Conservation (phyloP, 2,329 filamentous ascomycete genomes). For the Exutisphaerella laricina region DNA sequence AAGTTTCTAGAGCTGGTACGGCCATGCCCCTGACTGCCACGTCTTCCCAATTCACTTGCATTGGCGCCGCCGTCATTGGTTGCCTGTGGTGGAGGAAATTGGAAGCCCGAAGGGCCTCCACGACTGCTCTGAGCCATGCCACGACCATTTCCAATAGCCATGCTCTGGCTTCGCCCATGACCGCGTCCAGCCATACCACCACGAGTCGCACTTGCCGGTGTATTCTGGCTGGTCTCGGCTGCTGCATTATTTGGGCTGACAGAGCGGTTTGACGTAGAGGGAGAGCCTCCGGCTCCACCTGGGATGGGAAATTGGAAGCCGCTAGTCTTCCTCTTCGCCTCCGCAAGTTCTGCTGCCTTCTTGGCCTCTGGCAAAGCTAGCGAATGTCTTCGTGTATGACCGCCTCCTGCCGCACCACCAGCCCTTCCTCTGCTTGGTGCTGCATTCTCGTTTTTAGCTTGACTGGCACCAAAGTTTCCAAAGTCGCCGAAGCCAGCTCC, state of each 20-base stretch:
- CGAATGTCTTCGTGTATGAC: slow-evolving; percentile 91
- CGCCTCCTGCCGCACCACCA: slow-evolving; percentile 60
- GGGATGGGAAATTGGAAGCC: slow-evolving; percentile 92
- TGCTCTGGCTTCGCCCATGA: slow-evolving; percentile 77
- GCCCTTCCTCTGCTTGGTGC: slow-evolving; percentile 65
- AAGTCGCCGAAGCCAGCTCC: slow-evolving; percentile 75
- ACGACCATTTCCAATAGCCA: slow-evolving; percentile 67
- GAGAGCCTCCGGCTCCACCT: slow-evolving; percentile 51
- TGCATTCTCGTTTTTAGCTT: slow-evolving; percentile 57
- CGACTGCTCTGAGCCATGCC: slow-evolving; percentile 54
- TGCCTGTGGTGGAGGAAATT: slow-evolving; percentile 51
- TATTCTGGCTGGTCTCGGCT: slow-evolving; percentile 16
- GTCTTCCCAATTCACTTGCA: slow-evolving; percentile 63
- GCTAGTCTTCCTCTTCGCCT: slow-evolving; percentile 91
- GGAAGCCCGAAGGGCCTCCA: slow-evolving; percentile 63
- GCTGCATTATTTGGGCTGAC: slow-evolving; percentile 49
- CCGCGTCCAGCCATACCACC: slow-evolving; percentile 39
- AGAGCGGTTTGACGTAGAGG: slow-evolving; percentile 47
- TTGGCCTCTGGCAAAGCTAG: slow-evolving; percentile 92
- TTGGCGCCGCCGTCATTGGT: slow-evolving; percentile 48
- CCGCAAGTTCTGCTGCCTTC: slow-evolving; percentile 92
- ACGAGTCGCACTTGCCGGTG: slow-evolving; percentile 27
- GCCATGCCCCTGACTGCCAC: slow-evolving; percentile 72
- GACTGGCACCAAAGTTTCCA: slow-evolving; percentile 42
- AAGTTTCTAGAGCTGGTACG: slow-evolving; percentile 88